Evolutionary conservation across 305 asterid species (phyloP).

Genomic region (Solanum hybrid): DNA sequence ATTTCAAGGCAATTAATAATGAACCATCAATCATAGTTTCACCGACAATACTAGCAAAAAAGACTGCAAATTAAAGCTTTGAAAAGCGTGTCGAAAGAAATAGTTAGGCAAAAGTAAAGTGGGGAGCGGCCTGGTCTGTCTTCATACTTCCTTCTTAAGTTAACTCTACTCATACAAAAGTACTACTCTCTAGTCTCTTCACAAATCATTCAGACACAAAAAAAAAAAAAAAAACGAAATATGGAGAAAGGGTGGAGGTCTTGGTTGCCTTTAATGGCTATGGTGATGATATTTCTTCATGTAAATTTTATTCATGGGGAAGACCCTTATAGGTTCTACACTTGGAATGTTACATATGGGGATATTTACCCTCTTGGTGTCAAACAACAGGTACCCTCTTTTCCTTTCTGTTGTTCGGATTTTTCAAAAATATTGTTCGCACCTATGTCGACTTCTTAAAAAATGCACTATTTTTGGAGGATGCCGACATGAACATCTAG

Average conservation of each 20-base stretch:
- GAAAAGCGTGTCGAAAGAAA: not conserved
- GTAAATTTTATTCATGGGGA: conserved; percentile 21
- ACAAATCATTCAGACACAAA: not conserved
- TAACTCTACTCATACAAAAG: not conserved
- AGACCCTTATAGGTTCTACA: conserved; percentile 70
- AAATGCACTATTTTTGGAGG: not conserved
- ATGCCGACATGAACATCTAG: not conserved
- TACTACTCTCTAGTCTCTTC: not conserved
- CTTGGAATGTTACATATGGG: conserved; percentile 81
- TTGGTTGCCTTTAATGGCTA: not conserved
- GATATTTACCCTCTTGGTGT: conserved; percentile 73
- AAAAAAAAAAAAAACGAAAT: not conserved
- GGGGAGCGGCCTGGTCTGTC: not conserved
- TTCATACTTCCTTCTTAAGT: not conserved
- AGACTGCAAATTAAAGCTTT: not conserved
- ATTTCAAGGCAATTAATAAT: not conserved
- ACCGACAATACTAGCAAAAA: not conserved
- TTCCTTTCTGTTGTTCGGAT: not conserved
- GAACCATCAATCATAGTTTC: not conserved
- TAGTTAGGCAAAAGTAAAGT: not conserved
- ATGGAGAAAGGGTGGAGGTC: not conserved
- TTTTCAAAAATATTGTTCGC: not conserved
- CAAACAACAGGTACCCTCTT: conserved; percentile 52
- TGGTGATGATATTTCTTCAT: not conserved
- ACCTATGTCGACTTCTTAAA: not conserved